These are phyloP conservation scores for Papiliotrema nemorosa DNA, from an alignment of 1,284 basidiomycete genomes.

Conservation along the genomic window DNA sequence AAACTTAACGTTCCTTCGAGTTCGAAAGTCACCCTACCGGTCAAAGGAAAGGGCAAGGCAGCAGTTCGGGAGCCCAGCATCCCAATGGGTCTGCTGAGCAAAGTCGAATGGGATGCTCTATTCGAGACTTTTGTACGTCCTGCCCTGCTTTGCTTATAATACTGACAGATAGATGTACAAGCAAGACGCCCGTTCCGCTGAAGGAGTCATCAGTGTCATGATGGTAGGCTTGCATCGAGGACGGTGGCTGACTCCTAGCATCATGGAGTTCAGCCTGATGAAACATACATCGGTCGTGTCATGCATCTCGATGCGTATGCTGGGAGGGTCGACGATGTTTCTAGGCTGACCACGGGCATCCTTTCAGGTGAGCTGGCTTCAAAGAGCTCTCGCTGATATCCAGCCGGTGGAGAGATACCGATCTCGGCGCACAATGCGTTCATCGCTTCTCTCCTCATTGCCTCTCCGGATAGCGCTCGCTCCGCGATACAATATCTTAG, in stretches of 20 bases:
- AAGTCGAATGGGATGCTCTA: slow-evolving; percentile 4
- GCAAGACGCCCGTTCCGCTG: background rate
- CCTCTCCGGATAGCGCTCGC: slow-evolving; percentile 24
- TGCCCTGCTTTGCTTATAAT: background rate
- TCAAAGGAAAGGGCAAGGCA: slow-evolving; percentile 8
- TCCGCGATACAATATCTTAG: slow-evolving; percentile 42
- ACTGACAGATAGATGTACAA: background rate
- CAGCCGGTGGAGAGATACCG: background rate
- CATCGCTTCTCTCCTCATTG: slow-evolving; percentile 24
- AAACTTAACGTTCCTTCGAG: no score
- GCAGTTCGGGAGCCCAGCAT: background rate
- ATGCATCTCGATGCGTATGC: background rate
- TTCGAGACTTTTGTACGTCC: slow-evolving; percentile 5
- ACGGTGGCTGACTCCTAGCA: background rate
- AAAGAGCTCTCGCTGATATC: background rate
- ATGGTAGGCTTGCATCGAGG: background rate
- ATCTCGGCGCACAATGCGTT: slow-evolving; percentile 25
- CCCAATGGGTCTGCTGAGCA: background rate
- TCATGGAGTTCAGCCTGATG: background rate
- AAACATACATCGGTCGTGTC: background rate
- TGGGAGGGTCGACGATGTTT: background rate
- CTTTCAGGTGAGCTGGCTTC: background rate
- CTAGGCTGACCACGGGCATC: background rate
- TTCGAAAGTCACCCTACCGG: background rate
- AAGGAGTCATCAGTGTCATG: background rate